Evolutionary conservation across 2,329 filamentous ascomycete genomes (phyloP), one percentile per base, ranked within the genome.

Genomic region (Fusarium siculi): DNA sequence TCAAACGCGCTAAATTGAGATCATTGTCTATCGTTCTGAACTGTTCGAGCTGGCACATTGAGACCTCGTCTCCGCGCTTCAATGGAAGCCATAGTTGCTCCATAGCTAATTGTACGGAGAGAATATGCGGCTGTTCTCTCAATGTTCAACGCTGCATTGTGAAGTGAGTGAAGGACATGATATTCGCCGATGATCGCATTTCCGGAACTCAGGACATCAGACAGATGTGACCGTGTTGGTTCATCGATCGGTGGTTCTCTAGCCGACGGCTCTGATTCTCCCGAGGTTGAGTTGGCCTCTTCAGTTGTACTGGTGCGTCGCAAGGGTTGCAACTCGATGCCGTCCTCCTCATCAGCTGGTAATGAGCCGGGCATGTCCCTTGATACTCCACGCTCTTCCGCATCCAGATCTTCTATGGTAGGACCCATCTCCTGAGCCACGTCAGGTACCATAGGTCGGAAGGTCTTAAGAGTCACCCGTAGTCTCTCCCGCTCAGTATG

Each of bases 401-500:
- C 85, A 72, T 90, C 89, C 58, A 87, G 79, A 70, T 89, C 87
- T 74, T 90, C 87, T 54, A 81, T 58, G 12, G 80, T 81, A 12
- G 80, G 80, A 19, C 67, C 73, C 39, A 74, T 61, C 28, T 81
- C 80, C 39, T 73, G 76, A 16, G 74, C 73, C 34, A 78, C 50
- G n/a, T 79, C 78, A 3, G 78, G 79, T 23, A 80, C 68, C 60
- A 82, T 73, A 32, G 80, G 77, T 43, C 78, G 74, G 73, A 83
- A 83, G 42, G 82, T 82, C 60, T 82, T 83, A 11, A 89, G 81
- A 19, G 83, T 80, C 55, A 86, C 85, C 37, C 87, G 84, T 28
- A 92, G 81, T 63, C 85, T 85, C 74, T 91, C 89, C 69, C 87
- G 85, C 76, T 92, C 89, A 50, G 87, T 84, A 75, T 90, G 89